A percentile compares a stretch with the other conserved stretches of the same genome.
Evolutionary conservation across 148 eudicot genomes (phyloP).

Genomic region (Fallopia convolvulus): DNA sequence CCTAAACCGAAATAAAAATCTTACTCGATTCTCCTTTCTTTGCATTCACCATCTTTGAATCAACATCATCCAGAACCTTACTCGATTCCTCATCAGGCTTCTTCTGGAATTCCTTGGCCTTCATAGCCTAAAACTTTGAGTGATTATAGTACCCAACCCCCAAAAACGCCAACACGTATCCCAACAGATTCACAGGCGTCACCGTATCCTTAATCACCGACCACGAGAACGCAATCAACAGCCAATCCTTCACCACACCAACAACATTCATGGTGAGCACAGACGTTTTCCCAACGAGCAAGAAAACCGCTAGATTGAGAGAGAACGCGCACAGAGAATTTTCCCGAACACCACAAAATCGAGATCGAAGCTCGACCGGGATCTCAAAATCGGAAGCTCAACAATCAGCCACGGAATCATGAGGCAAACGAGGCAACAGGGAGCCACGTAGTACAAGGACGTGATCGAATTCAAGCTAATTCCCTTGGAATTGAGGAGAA

Average conservation of each 20-base stretch:
- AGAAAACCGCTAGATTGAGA: slow-evolving; percentile 55
- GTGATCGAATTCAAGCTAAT: slow-evolving; percentile 54
- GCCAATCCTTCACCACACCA: slow-evolving; percentile 67
- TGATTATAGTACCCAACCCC: slow-evolving; percentile 57
- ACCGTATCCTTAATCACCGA: slow-evolving; percentile 62
- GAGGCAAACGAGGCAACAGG: slow-evolving; percentile 42
- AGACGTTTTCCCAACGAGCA: slow-evolving; percentile 56
- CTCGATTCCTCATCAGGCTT: slow-evolving; percentile 36
- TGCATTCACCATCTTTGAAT: background rate
- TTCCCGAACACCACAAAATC: slow-evolving; percentile 42
- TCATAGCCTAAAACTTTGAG: slow-evolving; percentile 45
- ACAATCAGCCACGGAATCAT: slow-evolving; percentile 50
- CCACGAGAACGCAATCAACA: slow-evolving; percentile 64
- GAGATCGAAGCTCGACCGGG: background rate
- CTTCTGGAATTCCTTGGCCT: slow-evolving; percentile 51
- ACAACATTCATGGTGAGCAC: slow-evolving; percentile 72
- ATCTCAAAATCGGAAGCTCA: slow-evolving; percentile 37
- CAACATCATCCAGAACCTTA: slow-evolving; percentile 26
- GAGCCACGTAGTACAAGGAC: slow-evolving; percentile 54
- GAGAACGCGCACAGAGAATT: slow-evolving; percentile 60
- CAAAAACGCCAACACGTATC: slow-evolving; percentile 47
- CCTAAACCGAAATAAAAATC: no score
- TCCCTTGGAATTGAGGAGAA: slow-evolving; percentile 50
- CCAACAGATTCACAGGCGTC: slow-evolving; percentile 42
- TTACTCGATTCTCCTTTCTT: background rate